A percentile compares a stretch with the other conserved stretches of the same genome.
phyloP scores from a whole-genome alignment of 192 early-diverging fungal species.

The Coemansia furcata region DNA sequence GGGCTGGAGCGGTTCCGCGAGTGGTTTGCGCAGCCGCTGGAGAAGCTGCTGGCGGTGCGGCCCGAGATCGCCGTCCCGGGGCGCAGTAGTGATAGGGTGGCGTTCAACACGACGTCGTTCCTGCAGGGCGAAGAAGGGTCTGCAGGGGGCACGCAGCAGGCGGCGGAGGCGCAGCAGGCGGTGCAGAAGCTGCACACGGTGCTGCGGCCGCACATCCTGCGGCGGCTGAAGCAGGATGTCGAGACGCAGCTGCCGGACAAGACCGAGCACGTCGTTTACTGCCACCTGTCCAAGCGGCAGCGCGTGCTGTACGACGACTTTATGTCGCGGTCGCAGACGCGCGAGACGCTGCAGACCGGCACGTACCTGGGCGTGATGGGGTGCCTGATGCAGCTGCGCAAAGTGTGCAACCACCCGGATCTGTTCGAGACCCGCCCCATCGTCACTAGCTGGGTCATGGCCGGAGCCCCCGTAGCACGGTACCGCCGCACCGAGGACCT shows the following conservation, averaged over 20 bases:
- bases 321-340: constrained; percentile 79
- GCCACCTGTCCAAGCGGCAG: constrained; percentile 64
- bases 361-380: constrained; percentile 77
- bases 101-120: constrained; percentile 57
- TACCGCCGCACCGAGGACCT: constrained; percentile 60
- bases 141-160: constrained; percentile 45
- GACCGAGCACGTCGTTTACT: constrained; percentile 82
- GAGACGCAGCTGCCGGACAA: constrained; percentile 93
- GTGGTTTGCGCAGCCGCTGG: constrained; percentile 87
- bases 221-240: constrained; percentile 94
- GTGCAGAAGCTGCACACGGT: constrained; percentile 79
- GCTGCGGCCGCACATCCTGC: constrained; percentile 83
- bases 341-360: constrained; percentile 65
- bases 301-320: constrained; percentile 70
- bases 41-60: constrained; percentile 72
- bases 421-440: constrained; percentile 76
- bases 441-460: constrained; percentile 62
- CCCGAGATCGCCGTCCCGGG: constrained; percentile 55
- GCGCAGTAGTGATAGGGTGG: constrained; percentile 53
- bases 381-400: constrained; percentile 90
- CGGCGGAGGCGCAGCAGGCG: constrained; percentile 53
- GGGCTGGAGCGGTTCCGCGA: constrained; percentile 78
- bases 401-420: constrained; percentile 94
- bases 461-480: constrained; percentile 56
- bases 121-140: constrained; percentile 51